These are phyloP conservation scores for Crucihimalaya himalaica DNA, from an alignment of 345 rosid genomes.

Conservation along the genomic window DNA sequence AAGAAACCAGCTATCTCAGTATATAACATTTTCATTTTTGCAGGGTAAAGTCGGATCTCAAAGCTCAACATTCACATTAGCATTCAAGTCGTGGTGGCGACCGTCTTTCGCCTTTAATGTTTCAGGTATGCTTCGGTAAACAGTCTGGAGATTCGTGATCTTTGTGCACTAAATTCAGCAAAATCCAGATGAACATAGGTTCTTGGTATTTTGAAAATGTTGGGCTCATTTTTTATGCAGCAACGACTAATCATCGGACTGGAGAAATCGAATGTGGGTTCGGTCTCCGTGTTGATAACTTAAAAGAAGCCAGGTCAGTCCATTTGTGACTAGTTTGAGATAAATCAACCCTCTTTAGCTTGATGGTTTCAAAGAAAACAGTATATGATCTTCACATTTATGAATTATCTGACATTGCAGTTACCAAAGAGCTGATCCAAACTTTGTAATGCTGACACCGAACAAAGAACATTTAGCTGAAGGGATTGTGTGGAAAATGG, in stretches of 20 bases:
- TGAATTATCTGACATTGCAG: slow-evolving; percentile 45
- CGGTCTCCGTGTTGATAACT: slow-evolving; percentile 76
- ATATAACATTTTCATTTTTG: slow-evolving; percentile 1
- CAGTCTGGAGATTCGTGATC: background rate
- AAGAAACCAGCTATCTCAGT: background rate
- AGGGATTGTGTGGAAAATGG: slow-evolving; percentile 69
- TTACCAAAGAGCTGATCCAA: slow-evolving; percentile 92
- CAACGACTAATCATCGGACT: slow-evolving; percentile 58
- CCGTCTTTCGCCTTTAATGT: slow-evolving; percentile 81
- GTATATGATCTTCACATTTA: background rate
- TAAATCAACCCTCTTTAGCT: background rate
- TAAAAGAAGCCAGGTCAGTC: slow-evolving; percentile 80
- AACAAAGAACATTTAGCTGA: slow-evolving; percentile 89
- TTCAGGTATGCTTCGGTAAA: slow-evolving; percentile 49
- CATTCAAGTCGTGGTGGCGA: slow-evolving; percentile 98
- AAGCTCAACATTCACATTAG: slow-evolving; percentile 70
- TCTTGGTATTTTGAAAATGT: background rate
- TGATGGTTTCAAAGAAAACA: background rate
- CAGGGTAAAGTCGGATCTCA: slow-evolving; percentile 86
- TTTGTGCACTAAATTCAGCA: background rate
- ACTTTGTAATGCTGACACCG: slow-evolving; percentile 84
- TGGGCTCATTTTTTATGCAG: slow-evolving; percentile 47
- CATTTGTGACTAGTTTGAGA: background rate
- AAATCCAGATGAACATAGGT: background rate
- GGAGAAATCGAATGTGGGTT: slow-evolving; percentile 59